A percentile compares a stretch with the other conserved stretches of the same genome.
phyloP scores from a whole-genome alignment of 2,329 filamentous ascomycete genomes.

The Colletotrichum truncatum region DNA sequence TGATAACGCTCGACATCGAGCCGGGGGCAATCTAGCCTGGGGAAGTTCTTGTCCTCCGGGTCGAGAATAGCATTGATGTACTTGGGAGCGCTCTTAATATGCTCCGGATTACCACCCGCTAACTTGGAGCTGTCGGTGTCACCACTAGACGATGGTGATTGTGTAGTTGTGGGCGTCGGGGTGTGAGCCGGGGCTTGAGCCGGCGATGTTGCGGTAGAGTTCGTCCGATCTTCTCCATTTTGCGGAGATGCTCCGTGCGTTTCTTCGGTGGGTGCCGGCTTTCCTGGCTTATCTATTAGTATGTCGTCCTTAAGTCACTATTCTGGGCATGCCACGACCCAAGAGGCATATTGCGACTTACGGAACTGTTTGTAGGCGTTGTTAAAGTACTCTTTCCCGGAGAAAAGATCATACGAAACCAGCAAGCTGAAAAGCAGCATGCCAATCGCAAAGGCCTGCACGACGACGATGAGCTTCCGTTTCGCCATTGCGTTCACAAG shows the following conservation, averaged over 20 bases:
- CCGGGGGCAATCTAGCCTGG: conserved; percentile 40
- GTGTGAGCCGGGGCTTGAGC: background rate
- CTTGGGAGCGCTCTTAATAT: background rate
- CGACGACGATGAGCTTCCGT: too few species aligned
- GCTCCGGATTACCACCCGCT: conserved; percentile 9
- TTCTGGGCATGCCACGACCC: background rate
- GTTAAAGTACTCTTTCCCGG: conserved; percentile 5
- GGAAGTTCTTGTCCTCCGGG: conserved; percentile 32
- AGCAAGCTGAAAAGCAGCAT: background rate
- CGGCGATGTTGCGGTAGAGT: background rate
- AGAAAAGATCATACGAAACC: conserved; percentile 12
- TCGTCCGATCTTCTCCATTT: background rate
- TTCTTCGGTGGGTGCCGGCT: background rate
- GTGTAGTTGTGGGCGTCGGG: background rate
- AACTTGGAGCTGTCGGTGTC: background rate
- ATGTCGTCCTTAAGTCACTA: background rate
- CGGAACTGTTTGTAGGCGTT: conserved; percentile 11
- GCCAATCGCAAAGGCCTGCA: background rate
- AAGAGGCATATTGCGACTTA: background rate
- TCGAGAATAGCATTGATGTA: conserved; percentile 42
- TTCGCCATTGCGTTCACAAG: too few species aligned
- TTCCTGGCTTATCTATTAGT: background rate
- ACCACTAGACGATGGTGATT: background rate
- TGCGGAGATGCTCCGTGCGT: conserved; percentile 2
- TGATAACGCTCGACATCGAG: conserved; percentile 33